phyloP scores from a whole-genome alignment of 2,329 filamentous ascomycete species.

The Cercospora canescens region DNA sequence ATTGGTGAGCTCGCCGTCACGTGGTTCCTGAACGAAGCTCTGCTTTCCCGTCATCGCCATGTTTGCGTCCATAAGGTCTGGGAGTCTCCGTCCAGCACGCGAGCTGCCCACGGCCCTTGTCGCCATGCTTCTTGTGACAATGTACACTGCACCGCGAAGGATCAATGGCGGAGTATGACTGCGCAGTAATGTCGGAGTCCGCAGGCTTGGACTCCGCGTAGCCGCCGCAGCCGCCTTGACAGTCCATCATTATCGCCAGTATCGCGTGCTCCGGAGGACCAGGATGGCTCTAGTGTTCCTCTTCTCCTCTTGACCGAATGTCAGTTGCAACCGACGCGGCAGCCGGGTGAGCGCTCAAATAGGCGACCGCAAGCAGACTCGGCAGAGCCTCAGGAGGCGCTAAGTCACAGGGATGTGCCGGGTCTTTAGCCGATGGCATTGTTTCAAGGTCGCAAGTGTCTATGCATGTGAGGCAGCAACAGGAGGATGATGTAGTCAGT shows the following conservation, averaged over 20 bases:
- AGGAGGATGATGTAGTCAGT: neutral
- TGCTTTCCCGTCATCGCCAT: neutral
- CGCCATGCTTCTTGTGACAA: neutral
- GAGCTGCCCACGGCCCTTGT: neutral
- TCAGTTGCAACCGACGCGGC: neutral
- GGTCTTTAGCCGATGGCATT: neutral
- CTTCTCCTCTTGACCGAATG: neutral
- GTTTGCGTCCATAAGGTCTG: neutral
- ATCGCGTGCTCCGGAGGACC: neutral
- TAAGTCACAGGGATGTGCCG: neutral
- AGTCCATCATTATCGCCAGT: neutral
- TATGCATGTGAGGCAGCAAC: neutral
- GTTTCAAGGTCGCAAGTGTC: conserved; percentile 2
- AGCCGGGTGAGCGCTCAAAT: neutral
- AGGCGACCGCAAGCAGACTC: neutral
- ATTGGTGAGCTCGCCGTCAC: too few species aligned
- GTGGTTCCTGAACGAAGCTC: neutral
- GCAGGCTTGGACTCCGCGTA: neutral
- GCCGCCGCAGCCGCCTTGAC: neutral
- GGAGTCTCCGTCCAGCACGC: neutral
- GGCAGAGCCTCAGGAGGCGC: neutral
- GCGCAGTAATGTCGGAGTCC: neutral
- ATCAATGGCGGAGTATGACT: neutral
- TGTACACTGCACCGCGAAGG: neutral
- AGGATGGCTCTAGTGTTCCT: neutral